These are phyloP conservation scores for Penicillium angulare DNA, from an alignment of 495 filamentous ascomycete species.

Conservation along the genomic window DNA sequence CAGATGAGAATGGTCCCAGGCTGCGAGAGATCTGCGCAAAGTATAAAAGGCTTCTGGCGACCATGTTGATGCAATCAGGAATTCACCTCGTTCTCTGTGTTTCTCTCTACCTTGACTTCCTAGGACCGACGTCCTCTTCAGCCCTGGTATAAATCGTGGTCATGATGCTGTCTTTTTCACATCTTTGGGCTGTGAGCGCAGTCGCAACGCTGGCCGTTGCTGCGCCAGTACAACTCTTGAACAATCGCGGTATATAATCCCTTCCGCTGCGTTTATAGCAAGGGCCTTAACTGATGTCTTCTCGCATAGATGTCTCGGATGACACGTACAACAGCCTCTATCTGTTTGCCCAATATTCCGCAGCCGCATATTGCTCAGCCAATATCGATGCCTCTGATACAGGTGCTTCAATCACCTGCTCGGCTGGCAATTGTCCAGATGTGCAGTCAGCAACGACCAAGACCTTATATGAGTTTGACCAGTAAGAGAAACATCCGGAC, in stretches of 20 bases:
- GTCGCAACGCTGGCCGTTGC: constrained; percentile 16
- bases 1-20: too few species aligned
- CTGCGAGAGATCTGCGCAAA: too few species aligned
- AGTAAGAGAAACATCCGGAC: constrained; percentile 38
- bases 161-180: constrained; percentile 2
- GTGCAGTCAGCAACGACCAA: constrained; percentile 56
- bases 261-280: not conserved
- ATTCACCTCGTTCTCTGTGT: too few species aligned
- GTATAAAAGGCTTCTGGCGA: too few species aligned
- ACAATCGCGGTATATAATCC: constrained; percentile 21
- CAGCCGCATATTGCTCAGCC: constrained; percentile 64
- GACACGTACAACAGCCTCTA: constrained; percentile 43
- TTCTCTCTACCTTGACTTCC: too few species aligned
- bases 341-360: constrained; percentile 69
- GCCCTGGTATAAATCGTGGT: too few species aligned
- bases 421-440: constrained; percentile 54
- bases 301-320: constrained; percentile 24
- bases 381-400: constrained; percentile 43
- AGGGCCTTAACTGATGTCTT: not conserved
- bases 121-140: too few species aligned
- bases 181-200: not conserved
- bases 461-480: constrained; percentile 57
- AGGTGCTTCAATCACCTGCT: constrained; percentile 52
- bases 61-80: too few species aligned
- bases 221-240: constrained; percentile 20